These are phyloP conservation scores for Hibiscus tridactylites DNA, from an alignment of 345 rosid genomes.

Conservation along the genomic window DNA sequence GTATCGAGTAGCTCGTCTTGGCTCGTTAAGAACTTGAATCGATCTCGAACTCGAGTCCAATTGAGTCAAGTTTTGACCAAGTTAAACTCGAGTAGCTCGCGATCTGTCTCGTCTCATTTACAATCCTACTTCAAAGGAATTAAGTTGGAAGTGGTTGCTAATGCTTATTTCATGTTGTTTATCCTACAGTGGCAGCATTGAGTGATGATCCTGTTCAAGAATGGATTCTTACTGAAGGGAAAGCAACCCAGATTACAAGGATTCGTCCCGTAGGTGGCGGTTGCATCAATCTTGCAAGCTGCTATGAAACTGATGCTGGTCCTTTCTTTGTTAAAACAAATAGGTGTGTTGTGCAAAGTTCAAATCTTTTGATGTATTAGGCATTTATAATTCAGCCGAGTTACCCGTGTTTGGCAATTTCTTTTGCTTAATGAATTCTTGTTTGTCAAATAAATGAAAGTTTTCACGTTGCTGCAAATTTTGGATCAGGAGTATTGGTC, in stretches of 20 bases:
- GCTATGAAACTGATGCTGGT: constrained; percentile 74
- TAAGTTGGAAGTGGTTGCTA: constrained; percentile 4
- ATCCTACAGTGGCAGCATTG: constrained; percentile 55
- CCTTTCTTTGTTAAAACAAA: constrained; percentile 86
- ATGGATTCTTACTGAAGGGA: constrained; percentile 86
- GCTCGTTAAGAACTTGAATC: no score
- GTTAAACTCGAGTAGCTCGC: no score
- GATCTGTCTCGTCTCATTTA: no score
- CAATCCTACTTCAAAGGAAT: background rate
- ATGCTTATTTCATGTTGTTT: constrained; percentile 7
- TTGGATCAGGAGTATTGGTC: constrained; percentile 63
- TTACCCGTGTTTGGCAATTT: background rate
- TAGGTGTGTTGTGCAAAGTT: constrained; percentile 29
- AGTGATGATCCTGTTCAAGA: constrained; percentile 73
- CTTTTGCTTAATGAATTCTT: background rate
- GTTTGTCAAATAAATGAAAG: constrained; percentile 4
- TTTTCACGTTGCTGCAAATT: constrained; percentile 4
- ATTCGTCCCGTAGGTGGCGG: constrained; percentile 84
- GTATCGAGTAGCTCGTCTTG: no score
- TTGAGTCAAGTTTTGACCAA: no score
- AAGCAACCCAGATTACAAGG: constrained; percentile 58
- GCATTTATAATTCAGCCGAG: background rate
- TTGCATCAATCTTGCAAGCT: constrained; percentile 73
- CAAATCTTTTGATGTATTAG: background rate
- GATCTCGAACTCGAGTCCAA: no score